Evolutionary conservation across 2,329 filamentous ascomycete species (phyloP).

Genomic region (Rachicladosporium sp.): DNA sequence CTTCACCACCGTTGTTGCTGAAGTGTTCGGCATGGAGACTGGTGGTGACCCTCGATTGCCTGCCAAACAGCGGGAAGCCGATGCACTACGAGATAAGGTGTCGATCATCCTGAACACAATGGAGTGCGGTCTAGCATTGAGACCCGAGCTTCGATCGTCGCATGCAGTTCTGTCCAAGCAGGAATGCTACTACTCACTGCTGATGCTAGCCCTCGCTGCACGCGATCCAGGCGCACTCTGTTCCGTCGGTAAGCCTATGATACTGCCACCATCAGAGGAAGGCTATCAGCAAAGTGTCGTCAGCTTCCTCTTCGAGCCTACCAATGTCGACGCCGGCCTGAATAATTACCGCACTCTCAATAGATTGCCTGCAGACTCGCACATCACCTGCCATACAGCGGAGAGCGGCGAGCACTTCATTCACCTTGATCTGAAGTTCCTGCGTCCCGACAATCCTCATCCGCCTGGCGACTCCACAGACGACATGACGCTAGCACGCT

Average conservation of each 20-base stretch:
- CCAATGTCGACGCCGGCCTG: slow-evolving; percentile 21
- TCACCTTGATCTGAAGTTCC: slow-evolving; percentile 29
- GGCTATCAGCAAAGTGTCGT: slow-evolving; percentile 4
- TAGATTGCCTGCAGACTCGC: slow-evolving; percentile 15
- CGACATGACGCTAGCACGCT: slow-evolving; percentile 18
- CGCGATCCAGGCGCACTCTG: slow-evolving; percentile 30
- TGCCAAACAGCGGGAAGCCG: slow-evolving; percentile 26
- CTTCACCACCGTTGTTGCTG: slow-evolving; percentile 24
- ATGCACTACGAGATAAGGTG: slow-evolving; percentile 32
- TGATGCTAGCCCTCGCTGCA: slow-evolving; percentile 29
- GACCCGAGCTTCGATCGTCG: slow-evolving; percentile 15
- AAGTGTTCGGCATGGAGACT: slow-evolving; percentile 30
- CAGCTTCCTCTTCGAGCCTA: slow-evolving; percentile 21
- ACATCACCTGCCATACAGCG: slow-evolving; percentile 3
- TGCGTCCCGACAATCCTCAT: slow-evolving; percentile 22
- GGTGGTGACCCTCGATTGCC: slow-evolving; percentile 30
- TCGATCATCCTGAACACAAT: slow-evolving; percentile 31
- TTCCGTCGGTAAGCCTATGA: slow-evolving; percentile 20
- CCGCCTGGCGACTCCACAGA: slow-evolving; percentile 17
- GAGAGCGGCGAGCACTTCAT: slow-evolving; percentile 23
- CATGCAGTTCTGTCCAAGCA: slow-evolving; percentile 20
- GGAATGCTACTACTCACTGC: slow-evolving; percentile 30
- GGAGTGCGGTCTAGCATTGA: slow-evolving; percentile 27
- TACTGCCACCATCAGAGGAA: slow-evolving; percentile 6
- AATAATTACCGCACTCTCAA: slow-evolving; percentile 23